Conservation (phyloP, 257 asterid genomes). For the Penstemon barbatus region DNA sequence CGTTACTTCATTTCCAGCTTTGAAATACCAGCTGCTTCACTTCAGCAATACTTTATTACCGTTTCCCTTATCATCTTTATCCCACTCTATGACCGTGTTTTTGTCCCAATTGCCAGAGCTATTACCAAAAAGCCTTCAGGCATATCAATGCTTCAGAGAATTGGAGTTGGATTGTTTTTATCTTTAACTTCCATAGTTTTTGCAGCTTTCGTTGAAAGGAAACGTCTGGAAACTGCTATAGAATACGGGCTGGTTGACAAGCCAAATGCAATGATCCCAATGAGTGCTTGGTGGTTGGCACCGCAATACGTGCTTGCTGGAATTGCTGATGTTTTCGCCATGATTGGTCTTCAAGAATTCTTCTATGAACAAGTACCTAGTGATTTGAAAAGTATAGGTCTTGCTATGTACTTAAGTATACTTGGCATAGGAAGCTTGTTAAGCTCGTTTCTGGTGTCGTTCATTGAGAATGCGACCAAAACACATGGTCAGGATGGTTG, state of each 20-base stretch:
- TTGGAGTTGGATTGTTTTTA: constrained; percentile 49
- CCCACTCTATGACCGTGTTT: constrained; percentile 43
- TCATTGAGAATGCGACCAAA: constrained; percentile 29
- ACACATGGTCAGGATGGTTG: constrained; percentile 30
- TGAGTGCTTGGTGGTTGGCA: constrained; percentile 71
- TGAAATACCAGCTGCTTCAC: constrained; percentile 40
- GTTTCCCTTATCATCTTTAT: constrained; percentile 29
- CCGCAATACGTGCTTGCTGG: constrained; percentile 52
- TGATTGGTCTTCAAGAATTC: constrained; percentile 58
- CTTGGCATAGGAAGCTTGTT: constrained; percentile 51
- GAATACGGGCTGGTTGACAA: constrained; percentile 41
- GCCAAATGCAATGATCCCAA: constrained; percentile 50
- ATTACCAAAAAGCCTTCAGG: constrained; percentile 53
- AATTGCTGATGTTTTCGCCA: constrained; percentile 37
- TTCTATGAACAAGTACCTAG: constrained; percentile 53
- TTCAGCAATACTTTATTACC: constrained; percentile 28
- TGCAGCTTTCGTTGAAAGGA: constrained; percentile 60
- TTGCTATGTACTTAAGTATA: constrained; percentile 42
- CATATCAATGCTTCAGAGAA: constrained; percentile 56
- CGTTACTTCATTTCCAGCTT: constrained; percentile 13
- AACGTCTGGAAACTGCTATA: constrained; percentile 45
- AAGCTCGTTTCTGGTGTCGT: constrained; percentile 48
- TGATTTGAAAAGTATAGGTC: constrained; percentile 44
- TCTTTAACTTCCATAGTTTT: constrained; percentile 43
- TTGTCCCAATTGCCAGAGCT: constrained; percentile 45